Conservation (phyloP, 2,329 filamentous ascomycete genomes). For the Torrubiellomyces zombiae region DNA sequence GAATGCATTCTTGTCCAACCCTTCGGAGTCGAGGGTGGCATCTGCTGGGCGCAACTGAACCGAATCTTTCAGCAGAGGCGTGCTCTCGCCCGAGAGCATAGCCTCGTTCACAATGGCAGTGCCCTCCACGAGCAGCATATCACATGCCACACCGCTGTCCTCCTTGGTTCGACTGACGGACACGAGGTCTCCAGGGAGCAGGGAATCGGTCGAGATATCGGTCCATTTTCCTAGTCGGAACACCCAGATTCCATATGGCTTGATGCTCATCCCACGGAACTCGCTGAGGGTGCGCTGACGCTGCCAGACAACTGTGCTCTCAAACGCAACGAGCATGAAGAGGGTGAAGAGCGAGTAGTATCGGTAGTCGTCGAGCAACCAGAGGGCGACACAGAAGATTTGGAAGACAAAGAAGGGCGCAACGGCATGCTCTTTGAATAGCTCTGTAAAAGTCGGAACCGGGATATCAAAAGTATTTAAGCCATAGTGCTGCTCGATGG, state of each 20-base stretch:
- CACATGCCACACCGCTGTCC: slow-evolving; percentile 89
- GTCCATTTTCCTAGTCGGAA: slow-evolving; percentile 78
- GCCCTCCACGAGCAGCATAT: slow-evolving; percentile 89
- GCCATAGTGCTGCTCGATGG: slow-evolving; percentile 83
- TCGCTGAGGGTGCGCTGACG: slow-evolving; percentile 88
- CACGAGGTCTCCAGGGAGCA: slow-evolving; percentile 83
- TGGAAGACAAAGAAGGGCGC: slow-evolving; percentile 99
- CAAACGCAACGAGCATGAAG: slow-evolving; percentile 94
- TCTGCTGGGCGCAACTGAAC: slow-evolving; percentile 77
- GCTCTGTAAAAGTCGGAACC: slow-evolving; percentile 83
- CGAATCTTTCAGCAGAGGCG: slow-evolving; percentile 89
- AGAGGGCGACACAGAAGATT: slow-evolving; percentile 93
- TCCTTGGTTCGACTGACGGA: slow-evolving; percentile 91
- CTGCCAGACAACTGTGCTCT: slow-evolving; percentile 98
- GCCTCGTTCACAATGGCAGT: slow-evolving; percentile 97
- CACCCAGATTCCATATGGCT: slow-evolving; percentile 89
- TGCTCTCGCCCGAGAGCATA: slow-evolving; percentile 97
- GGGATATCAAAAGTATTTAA: slow-evolving; percentile 95
- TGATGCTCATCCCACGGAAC: slow-evolving; percentile 98
- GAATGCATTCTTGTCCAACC: slow-evolving; percentile 90
- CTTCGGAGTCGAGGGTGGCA: slow-evolving; percentile 68
- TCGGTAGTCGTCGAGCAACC: slow-evolving; percentile 99
- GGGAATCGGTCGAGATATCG: slow-evolving; percentile 75
- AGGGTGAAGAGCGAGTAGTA: slow-evolving; percentile 99
- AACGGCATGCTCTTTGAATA: slow-evolving; percentile 96